Percentiles rank a stretch among this genome's conserved stretches.
phyloP scores from a whole-genome alignment of 2,329 filamentous ascomycete genomes.

The Reticulascus tulasneorum region DNA sequence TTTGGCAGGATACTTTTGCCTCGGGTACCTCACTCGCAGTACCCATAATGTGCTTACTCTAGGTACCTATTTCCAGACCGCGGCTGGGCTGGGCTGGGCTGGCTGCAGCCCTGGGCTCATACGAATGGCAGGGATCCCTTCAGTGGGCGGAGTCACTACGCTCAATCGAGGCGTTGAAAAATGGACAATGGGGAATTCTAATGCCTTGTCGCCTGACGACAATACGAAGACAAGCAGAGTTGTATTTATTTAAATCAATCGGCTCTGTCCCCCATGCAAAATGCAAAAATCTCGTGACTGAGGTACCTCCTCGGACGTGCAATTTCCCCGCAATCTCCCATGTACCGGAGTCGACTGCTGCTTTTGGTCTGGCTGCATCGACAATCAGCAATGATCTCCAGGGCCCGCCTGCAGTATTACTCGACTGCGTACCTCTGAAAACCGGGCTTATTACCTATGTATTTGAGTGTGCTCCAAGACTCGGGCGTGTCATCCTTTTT shows the following conservation, averaged over 20 bases:
- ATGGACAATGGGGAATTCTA: not conserved
- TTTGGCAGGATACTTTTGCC: not conserved
- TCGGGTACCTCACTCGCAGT: not conserved
- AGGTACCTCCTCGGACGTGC: conserved; percentile 11
- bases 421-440: no score
- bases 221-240: not conserved
- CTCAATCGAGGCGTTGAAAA: not conserved
- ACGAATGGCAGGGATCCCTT: no score
- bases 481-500: no score
- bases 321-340: conserved; percentile 16
- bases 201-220: not conserved
- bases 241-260: conserved; percentile 2
- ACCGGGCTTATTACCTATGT: no score
- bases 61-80: no score
- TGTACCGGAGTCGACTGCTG: conserved; percentile 15
- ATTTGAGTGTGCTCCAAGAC: no score
- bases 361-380: conserved; percentile 8
- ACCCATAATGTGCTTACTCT: not conserved
- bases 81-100: no score
- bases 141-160: no score
- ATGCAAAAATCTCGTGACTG: conserved; percentile 1
- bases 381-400: no score
- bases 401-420: no score
- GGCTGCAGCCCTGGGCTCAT: no score
- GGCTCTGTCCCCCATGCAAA: conserved; percentile 4